Base-by-base conservation (phyloP, 1,139 yeast genomes). In the Dujonia santamariae region DNA sequence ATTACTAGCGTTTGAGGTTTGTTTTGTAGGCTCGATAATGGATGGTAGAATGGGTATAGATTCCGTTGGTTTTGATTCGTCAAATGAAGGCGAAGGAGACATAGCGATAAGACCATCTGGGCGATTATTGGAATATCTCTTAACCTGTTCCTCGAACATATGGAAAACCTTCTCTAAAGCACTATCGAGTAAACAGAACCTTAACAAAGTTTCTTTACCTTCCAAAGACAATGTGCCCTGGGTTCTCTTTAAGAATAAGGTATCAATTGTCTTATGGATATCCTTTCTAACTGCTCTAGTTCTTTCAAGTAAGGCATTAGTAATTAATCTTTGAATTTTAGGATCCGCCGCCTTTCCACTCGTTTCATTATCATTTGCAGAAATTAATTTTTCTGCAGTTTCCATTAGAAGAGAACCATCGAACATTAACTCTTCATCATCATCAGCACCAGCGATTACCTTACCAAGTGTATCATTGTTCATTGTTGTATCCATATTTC, bases 401-500 rank as follows among this genome's bases (percentile, higher is more conserved):
- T 79, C 80, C 48, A 85, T 79, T 35, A 80, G 52, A 26, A 68
- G 53, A 2, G 72, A 62, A 1, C 75, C 75, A 46, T 69, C 75
- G 43, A 66, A 69, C 66, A 69, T 67, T 30, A 69, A 53, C 37
- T 67, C 74, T 37, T 67, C 74, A 20, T 58, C 60, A 23, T 56
- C 59, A 16, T 52, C 55, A 24, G 46, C 38, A 9, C 18, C 25
- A 7, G 36, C 17, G 11, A 21, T 9, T 9, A 7, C 13, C 15
- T 29, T 18, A 55, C 59, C 24, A 61, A 12, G 25, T 26, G 74
- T 71, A 15, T 37, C 40, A 18, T 28, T 31, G 7, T 34, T 37
- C 51, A 80, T 61, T 14, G 70, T 65, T 32, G 59, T 64, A 49
- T 86, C 90, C 84, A 88, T 81, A 53, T 88, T 88, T 50, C 84